Base-by-base conservation (phyloP, 2,329 filamentous ascomycete genomes). In the Fusarium graminum region DNA sequence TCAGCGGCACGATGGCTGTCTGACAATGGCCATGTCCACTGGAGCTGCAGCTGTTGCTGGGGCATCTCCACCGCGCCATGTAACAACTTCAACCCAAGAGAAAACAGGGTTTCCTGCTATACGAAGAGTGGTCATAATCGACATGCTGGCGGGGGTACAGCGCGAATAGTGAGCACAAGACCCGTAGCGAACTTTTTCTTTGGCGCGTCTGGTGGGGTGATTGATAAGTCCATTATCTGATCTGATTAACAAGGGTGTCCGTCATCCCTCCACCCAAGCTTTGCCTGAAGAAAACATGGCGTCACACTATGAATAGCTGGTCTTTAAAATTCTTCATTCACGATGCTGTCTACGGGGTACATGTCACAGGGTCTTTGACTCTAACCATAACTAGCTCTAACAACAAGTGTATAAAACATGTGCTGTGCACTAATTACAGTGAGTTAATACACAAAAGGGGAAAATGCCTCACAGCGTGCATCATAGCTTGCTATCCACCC, bases 401-500 rank as follows among this genome's bases (percentile, higher is more conserved):
- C 7, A 9, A 36, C 2, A n/a, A 36, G 14, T n/a, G 4, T n/a
- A 43, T 13, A 22, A 44, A 14, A 11, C 11, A 42, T 12, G n/a
- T 30, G 26, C 17, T 17, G n/a, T 16, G 25, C 4, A 11, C 32
- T 29, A 10, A 45, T 36, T 47, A 26, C 14, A 25, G 22, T 22
- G 22, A 22, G 22, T 22, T 2, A 11, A 17, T 13, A 42, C 6
- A 14, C 6, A 39, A 2, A 19, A 29, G 38, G 16, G 14, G 50
- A 63, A 63, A 63, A 63, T 63, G 59, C 59, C 59, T 63, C 59
- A 67, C 32, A 32, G 22, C 16, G 46, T 47, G 43, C 55, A 61
- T 60, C 41, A 87, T 65, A 88, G 65, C 73, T 87, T 87, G 72
- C 84, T 87, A 60, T 85, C 80, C 65, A 81, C 83, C 90, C 90